phyloP scores from a whole-genome alignment of 2,329 filamentous ascomycete genomes.

The Colletotrichum incanum region DNA sequence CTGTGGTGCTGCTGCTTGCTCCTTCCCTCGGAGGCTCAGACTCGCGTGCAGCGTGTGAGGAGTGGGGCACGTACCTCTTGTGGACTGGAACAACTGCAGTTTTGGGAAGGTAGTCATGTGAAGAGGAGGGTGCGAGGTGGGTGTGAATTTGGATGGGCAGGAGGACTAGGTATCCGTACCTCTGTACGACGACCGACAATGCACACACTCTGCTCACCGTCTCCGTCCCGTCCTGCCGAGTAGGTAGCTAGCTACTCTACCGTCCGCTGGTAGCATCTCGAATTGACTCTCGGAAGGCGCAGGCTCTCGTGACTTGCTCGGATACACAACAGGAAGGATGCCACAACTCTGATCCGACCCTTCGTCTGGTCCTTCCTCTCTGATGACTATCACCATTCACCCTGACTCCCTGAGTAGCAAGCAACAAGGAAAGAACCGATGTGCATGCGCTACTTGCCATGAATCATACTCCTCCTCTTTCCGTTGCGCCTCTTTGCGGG shows the following conservation, averaged over 20 bases:
- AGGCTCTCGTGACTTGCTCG: too few relatives aligned
- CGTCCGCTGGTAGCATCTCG: too few relatives aligned
- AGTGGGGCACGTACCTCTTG: neutral
- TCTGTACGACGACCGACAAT: too few relatives aligned
- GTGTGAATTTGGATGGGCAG: constrained; percentile 1
- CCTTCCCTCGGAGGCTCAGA: constrained; percentile 10
- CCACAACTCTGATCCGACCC: too few relatives aligned
- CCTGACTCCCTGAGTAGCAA: neutral
- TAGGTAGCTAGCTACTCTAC: too few relatives aligned
- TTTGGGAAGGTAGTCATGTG: constrained; percentile 13
- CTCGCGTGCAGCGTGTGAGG: constrained; percentile 9
- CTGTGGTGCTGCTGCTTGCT: neutral
- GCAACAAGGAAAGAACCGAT: neutral
- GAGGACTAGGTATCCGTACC: too few relatives aligned
- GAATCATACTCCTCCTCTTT: neutral
- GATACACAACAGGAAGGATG: too few relatives aligned
- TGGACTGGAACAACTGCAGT: neutral
- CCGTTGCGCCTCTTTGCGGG: neutral
- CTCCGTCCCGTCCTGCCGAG: too few relatives aligned
- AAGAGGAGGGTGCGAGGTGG: neutral
- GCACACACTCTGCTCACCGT: neutral
- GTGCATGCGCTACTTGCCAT: neutral
- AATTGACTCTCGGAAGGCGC: neutral
- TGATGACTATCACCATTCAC: neutral
- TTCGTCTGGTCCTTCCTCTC: neutral